Evolutionary conservation across 257 asterid genomes (phyloP), one percentile per base, ranked within the genome.

Genomic region (Solanum verrucosum): DNA sequence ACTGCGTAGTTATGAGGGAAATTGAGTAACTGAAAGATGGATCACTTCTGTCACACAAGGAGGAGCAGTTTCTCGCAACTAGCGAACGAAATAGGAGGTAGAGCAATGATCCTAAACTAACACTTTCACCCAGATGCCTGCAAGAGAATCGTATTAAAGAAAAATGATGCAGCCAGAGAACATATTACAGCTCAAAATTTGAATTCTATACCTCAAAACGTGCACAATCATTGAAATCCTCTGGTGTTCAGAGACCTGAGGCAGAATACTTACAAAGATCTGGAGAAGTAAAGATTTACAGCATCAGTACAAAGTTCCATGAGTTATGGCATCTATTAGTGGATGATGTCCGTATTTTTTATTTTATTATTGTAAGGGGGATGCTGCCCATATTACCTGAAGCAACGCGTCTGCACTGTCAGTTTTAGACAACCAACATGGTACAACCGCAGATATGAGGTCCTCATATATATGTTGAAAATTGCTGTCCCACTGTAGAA

Each of bases 61-160:
- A 89, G 79, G 92, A 91, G 82, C 84, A 87, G 84, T 92, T 87
- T 88, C 91, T 93, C 84, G 96, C 92, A 89, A 90, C 90, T 86
- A 95, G 87, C 13, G 98, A 93, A 42, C 85, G 89, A 93, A 96
- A 94, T 85, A 97, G 95, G 86, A 96, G 96, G 90, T 92, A 91
- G 79, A 96, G 91, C 93, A 96, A 89, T 20, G 95, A 92, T 86
- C 99, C 97, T 90, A 97, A 90, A 90, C 98, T 93, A 73, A 83
- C 91, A 67, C 93, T 94, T 93, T 93, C 98, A 60, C 98, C 99
- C 21, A 97, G 92, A 81, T 93, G 92, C 93, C 99, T 97, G 98
- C 84, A 90, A 89, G 31, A 90, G 89, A 87, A 90, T 88, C n/a
- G 87, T 71, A 87, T 94, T 85, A 96, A 90, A 67, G 88, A 86